Evolutionary conservation across 495 filamentous ascomycete species (phyloP).

Genomic region (Corynascus novoguineensis): DNA sequence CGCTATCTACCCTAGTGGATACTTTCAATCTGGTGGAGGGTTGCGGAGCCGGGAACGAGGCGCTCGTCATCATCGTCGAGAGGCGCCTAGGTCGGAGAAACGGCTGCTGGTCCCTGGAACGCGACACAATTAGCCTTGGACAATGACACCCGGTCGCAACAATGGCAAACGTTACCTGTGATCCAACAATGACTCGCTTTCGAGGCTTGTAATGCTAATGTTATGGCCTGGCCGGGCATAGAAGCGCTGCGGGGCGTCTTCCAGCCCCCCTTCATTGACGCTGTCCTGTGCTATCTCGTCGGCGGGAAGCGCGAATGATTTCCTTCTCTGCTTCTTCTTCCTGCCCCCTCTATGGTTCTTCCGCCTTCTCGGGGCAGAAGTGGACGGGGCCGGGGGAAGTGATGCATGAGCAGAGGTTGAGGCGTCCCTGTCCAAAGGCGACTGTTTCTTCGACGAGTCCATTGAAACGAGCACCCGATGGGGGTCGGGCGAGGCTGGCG

Average conservation of each 20-base stretch:
- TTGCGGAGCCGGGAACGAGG: slow-evolving; percentile 35
- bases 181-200: slow-evolving; percentile 73
- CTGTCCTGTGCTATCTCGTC: slow-evolving; percentile 41
- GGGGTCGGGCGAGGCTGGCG: slow-evolving; percentile 1
- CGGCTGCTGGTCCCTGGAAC: slow-evolving; percentile 58
- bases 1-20: slow-evolving; percentile 29
- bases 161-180: slow-evolving; percentile 52
- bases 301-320: slow-evolving; percentile 54
- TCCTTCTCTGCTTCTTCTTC: slow-evolving; percentile 57
- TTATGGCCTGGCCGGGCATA: slow-evolving; percentile 55
- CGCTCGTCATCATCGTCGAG: slow-evolving; percentile 39
- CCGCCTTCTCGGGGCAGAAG: slow-evolving; percentile 20
- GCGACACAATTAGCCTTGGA: slow-evolving; percentile 11
- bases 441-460: background rate
- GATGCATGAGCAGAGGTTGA: background rate
- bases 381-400: slow-evolving; percentile 7
- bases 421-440: background rate
- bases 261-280: slow-evolving; percentile 32
- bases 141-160: background rate
- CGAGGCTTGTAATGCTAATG: slow-evolving; percentile 72
- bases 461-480: background rate
- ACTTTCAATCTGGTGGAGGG: slow-evolving; percentile 31
- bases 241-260: slow-evolving; percentile 41
- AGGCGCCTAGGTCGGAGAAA: slow-evolving; percentile 61
- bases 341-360: slow-evolving; percentile 48